Evolutionary conservation across 2,329 filamentous ascomycete genomes (phyloP), one percentile per base, ranked within the genome.

Genomic region (Claviceps sp.): DNA sequence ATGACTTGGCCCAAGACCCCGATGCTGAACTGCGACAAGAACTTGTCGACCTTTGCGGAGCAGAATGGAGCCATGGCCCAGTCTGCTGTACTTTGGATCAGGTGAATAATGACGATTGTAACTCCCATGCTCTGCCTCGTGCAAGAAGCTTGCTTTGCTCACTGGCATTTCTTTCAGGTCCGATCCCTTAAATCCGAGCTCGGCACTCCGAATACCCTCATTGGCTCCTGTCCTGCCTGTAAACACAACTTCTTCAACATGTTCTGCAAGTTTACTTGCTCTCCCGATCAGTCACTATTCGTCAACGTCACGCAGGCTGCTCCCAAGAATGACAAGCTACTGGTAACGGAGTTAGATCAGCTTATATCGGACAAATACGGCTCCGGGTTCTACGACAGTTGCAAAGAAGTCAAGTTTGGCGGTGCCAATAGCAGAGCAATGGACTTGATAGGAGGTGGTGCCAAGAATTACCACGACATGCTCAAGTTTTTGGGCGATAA

Each of bases 231-330:
- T 66, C 93, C 93, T 1, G 93, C 94, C 36, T 98, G 93, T 78
- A 95, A 93, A 68, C 85, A 90, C 61, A 98, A 98, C 73, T 98
- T 98, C 74, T 97, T 88, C 75, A 95, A 98, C 71, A 76, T 94
- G 45, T 98, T 98, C 68, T 98, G 93, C 71, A 94, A 89, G 4
- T 97, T 98, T 64, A 97, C 90, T 2, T 98, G 94, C 72, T 98
- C 93, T 4, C 91, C 94, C 5, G 86, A 98, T 62, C 93, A 98
- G 66, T 96, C 89, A 0, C 74, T 95, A 0, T 98, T 98, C 63
- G 75, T 98, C 65, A 98, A 98, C 62, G 82, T 98, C 44, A 97
- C 93, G 11, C 70, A 82, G 50, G 85, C 83, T 0, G 77, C 79
- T 56, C 67, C 77, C 22, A 87, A 80, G 64, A 71, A 67, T 45